Base-by-base conservation (phyloP, 495 filamentous ascomycete genomes). In the Penicillium diatomitis region DNA sequence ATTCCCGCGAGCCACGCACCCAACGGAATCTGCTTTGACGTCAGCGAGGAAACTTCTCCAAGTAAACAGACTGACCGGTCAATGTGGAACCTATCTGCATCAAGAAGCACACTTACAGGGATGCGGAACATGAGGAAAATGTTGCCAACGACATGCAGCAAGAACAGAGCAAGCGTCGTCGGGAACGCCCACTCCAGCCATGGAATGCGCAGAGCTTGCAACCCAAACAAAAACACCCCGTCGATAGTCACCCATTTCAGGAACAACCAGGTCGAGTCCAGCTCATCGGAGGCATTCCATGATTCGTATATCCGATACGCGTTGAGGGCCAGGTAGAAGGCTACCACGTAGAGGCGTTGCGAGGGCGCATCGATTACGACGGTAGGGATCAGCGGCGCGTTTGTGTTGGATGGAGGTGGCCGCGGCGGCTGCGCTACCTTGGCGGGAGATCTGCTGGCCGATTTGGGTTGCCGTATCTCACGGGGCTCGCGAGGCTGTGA, bases 161-260 rank as follows among this genome's bases (percentile, higher is more conserved):
- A 55, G 58, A 88, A 90, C 10, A 86, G 60, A 2, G 71, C 65
- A 30, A 82, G 69, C 8, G 85, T 84, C 2, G 83, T 85, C 9
- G 80, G 72, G 48, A 86, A 81, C 2, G 84, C 85, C 75, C 90
- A 87, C 74, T 96, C 87, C 36, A 98, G 75, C 92, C 92, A 96
- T 48, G 92, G 92, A 73, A 98, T 95, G 60, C 85, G 80, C 51
- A 97, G 60, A 38, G 80, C 78, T 32, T 94, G 91, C 20, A 96
- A 61, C 4, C 84, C 83, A 61, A 90, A 96, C 47, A 95, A 75
- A 66, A 90, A 95, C 31, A 85, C 62, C 12, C 80, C 79, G 67
- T 97, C 92, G 12, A 97, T 75, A 31, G 77, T 74, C 47, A 85
- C 74, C 92, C 92, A 98, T 78, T 97, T 98, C 62, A 90, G 68